Base-by-base conservation (phyloP, 2,329 filamentous ascomycete species). In the Cryphonectria japonica region DNA sequence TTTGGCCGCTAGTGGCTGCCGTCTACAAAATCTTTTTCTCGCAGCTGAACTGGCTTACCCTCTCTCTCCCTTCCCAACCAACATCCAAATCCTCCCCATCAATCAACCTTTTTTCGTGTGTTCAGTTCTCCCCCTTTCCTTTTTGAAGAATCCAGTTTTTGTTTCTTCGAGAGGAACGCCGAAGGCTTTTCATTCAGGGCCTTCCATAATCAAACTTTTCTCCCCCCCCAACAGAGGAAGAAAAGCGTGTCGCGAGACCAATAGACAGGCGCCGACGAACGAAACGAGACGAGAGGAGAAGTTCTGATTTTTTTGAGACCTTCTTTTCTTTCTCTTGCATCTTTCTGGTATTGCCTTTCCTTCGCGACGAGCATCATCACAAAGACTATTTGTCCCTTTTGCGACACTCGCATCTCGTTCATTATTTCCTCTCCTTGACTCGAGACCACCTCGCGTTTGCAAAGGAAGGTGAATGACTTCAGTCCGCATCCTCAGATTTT, bases 81-180 rank as follows among this genome's bases (percentile, higher is more conserved):
- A 78, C 77, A 76, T 80, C 74, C 73, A 39, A 43, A 39, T 3
- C 71, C 26, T 52, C 72, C 71, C 61, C 65, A 57, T 75, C 60
- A 68, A 73, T 73, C 75, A 67, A 69, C 70, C 77, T 76, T 74
- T 71, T 73, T 76, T 80, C 76, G 76, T 75, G 75, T 74, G 78
- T 78, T 79, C 72, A 69, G 73, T 75, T 76, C 78, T 82, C 80
- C 80, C 81, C 78, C 75, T 79, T 82, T 82, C 79, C 78, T 81
- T 84, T 83, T 81, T 78, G 80, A 85, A 84, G 82, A 81, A 76
- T 77, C 76, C 78, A 75, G 75, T 76, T 78, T 78, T 78, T 71
- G 71, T 72, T 79, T 80, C 77, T 83, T 82, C 78, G 77, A 80
- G 80, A 83, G 83, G 80, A 81, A 79, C 73, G 76, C 74, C 75